phyloP scores from a whole-genome alignment of 1,284 basidiomycete species.

The Heterobasidion parviporum region DNA sequence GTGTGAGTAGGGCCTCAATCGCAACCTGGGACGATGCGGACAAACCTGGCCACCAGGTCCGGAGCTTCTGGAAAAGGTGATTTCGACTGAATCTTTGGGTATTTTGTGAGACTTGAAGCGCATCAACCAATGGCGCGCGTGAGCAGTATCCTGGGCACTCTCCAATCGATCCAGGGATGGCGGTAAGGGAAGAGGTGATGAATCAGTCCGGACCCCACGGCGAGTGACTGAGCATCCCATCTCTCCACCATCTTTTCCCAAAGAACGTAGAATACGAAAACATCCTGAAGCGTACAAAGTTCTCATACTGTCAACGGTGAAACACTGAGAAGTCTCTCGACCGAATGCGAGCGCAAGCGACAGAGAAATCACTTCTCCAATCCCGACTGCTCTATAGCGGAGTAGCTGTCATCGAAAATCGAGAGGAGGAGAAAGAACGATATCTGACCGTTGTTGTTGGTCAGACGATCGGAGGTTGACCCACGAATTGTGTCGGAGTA shows the following conservation, averaged over 20 bases:
- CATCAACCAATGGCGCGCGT: slow-evolving; percentile 45
- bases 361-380: too few relatives aligned
- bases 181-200: slow-evolving; percentile 21
- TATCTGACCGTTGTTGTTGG: not conserved
- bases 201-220: not conserved
- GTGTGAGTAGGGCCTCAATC: not conserved
- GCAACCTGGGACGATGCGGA: not conserved
- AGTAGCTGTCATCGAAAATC: too few relatives aligned
- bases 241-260: not conserved
- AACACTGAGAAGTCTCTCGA: not conserved
- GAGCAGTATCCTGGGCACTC: slow-evolving; percentile 29
- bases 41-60: slow-evolving; percentile 73
- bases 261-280: not conserved
- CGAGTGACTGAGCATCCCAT: not conserved
- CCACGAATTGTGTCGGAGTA: not conserved
- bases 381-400: too few relatives aligned
- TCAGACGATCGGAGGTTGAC: not conserved
- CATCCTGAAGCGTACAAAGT: not conserved
- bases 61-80: slow-evolving; percentile 66
- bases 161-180: slow-evolving; percentile 25
- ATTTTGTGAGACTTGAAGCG: slow-evolving; percentile 35
- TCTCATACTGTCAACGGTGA: not conserved
- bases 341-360: too few relatives aligned
- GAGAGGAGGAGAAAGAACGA: too few relatives aligned
- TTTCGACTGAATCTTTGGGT: slow-evolving; percentile 42